Evolutionary conservation across 2,329 filamentous ascomycete species (phyloP).

Genomic region (Fusarium camptoceras): DNA sequence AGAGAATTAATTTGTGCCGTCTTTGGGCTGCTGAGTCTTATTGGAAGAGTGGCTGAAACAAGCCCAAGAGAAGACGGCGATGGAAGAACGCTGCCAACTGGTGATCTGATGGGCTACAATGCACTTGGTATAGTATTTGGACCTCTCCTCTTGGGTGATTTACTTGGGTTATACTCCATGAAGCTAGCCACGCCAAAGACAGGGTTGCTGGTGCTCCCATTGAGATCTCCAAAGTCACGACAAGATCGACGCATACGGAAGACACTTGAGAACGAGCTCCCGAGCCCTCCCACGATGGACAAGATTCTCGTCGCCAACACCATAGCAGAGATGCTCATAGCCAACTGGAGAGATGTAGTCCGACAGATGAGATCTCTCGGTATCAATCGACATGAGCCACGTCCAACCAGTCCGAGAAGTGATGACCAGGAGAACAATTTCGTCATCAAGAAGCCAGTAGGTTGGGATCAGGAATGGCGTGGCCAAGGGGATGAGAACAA

Average conservation of each 20-base stretch:
- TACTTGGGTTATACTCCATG: slow-evolving; percentile 64
- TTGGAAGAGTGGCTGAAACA: slow-evolving; percentile 69
- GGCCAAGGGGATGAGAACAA: slow-evolving; percentile 23
- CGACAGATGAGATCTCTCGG: slow-evolving; percentile 66
- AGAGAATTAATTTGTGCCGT: slow-evolving; percentile 75
- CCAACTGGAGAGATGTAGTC: slow-evolving; percentile 73
- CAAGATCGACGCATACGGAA: slow-evolving; percentile 44
- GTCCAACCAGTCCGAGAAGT: slow-evolving; percentile 23
- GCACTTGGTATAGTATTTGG: slow-evolving; percentile 74
- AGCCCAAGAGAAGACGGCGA: slow-evolving; percentile 63
- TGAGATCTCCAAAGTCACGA: slow-evolving; percentile 57
- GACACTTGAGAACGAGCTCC: slow-evolving; percentile 7
- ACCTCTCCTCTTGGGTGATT: slow-evolving; percentile 70
- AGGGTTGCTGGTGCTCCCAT: slow-evolving; percentile 57
- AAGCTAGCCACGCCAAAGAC: slow-evolving; percentile 56
- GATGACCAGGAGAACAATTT: slow-evolving; percentile 54
- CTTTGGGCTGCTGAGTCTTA: slow-evolving; percentile 71
- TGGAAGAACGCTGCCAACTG: slow-evolving; percentile 64
- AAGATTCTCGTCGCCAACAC: slow-evolving; percentile 69
- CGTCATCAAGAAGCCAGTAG: slow-evolving; percentile 52
- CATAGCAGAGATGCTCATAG: slow-evolving; percentile 74
- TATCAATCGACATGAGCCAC: slow-evolving; percentile 42
- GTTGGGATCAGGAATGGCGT: slow-evolving; percentile 47
- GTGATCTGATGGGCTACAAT: slow-evolving; percentile 72
- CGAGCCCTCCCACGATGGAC: slow-evolving; percentile 57